Conservation (phyloP, 164 flowering plant genomes). For the Stephania yunnanensis region DNA sequence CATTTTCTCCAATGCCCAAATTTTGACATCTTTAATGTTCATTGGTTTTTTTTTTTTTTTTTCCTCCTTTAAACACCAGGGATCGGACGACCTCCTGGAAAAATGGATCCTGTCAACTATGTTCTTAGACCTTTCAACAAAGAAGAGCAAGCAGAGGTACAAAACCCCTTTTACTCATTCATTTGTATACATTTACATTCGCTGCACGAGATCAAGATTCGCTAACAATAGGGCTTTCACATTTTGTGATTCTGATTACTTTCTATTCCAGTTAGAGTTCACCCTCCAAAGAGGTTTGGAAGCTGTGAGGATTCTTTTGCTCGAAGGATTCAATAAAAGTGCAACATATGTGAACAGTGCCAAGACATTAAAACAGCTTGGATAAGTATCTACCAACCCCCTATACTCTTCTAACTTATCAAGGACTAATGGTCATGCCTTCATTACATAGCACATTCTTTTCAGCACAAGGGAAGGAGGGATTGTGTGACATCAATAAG, state of each 20-base stretch:
- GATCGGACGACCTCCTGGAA: slow-evolving; percentile 95
- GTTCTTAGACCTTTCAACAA: slow-evolving; percentile 73
- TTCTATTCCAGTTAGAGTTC: slow-evolving; percentile 61
- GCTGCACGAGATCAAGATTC: too few relatives aligned
- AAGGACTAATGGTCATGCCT: not conserved
- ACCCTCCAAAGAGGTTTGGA: slow-evolving; percentile 64
- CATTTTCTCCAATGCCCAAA: not conserved
- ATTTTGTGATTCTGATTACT: not conserved
- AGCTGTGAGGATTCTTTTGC: slow-evolving; percentile 73
- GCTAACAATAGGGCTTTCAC: not conserved
- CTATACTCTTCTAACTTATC: not conserved
- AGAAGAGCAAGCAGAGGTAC: slow-evolving; percentile 84
- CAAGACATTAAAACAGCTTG: slow-evolving; percentile 48
- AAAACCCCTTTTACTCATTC: not conserved
- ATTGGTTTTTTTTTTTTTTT: not conserved
- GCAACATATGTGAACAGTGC: slow-evolving; percentile 74
- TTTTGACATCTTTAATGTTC: not conserved
- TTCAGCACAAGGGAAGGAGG: not conserved
- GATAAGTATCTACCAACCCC: slow-evolving; percentile 10
- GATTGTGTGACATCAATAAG: not conserved
- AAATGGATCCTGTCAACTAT: slow-evolving; percentile 63
- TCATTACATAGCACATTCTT: not conserved
- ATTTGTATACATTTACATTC: too few relatives aligned
- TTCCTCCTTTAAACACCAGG: slow-evolving; percentile 33
- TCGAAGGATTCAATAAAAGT: slow-evolving; percentile 74